Conservation (phyloP, 2,329 filamentous ascomycete species). For the Ophiostoma sp. region DNA sequence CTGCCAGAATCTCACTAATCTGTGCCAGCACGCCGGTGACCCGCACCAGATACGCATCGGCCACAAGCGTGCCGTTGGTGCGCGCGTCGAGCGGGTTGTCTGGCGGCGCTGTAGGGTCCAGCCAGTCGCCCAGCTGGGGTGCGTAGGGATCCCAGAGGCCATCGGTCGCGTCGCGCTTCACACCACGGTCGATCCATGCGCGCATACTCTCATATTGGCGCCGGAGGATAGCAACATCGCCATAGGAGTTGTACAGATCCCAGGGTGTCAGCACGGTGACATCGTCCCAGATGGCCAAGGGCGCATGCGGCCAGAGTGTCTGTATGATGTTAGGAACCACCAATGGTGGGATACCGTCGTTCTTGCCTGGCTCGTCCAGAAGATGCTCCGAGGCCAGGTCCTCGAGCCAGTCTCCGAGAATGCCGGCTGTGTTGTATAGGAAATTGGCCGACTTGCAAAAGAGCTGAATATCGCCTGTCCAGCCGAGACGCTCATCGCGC, state of each 20-base stretch:
- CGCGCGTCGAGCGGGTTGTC: slow-evolving; percentile 32
- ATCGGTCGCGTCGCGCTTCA: slow-evolving; percentile 27
- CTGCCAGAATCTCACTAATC: slow-evolving; percentile 29
- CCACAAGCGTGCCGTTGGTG: slow-evolving; percentile 35
- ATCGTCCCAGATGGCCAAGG: slow-evolving; percentile 32
- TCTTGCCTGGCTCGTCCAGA: slow-evolving; percentile 31
- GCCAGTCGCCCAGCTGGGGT: slow-evolving; percentile 39
- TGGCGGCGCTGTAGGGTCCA: slow-evolving; percentile 37
- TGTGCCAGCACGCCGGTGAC: slow-evolving; percentile 32
- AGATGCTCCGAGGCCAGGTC: slow-evolving; percentile 37
- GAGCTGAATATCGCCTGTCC: slow-evolving; percentile 48
- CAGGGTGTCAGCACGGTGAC: slow-evolving; percentile 31
- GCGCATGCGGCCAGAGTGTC: slow-evolving; percentile 30
- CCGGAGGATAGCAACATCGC: slow-evolving; percentile 31
- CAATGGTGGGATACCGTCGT: slow-evolving; percentile 32
- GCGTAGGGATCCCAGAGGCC: slow-evolving; percentile 34
- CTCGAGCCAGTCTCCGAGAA: slow-evolving; percentile 47
- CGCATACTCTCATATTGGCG: slow-evolving; percentile 31
- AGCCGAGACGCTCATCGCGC: slow-evolving; percentile 49
- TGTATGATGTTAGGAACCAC: slow-evolving; percentile 26
- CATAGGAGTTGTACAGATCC: slow-evolving; percentile 31
- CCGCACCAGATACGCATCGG: slow-evolving; percentile 37
- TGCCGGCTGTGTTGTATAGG: slow-evolving; percentile 48
- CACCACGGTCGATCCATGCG: slow-evolving; percentile 29
- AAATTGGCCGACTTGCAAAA: slow-evolving; percentile 49